Evolutionary conservation across 2,329 filamentous ascomycete genomes (phyloP).

Genomic region (Metarhizium humberi): DNA sequence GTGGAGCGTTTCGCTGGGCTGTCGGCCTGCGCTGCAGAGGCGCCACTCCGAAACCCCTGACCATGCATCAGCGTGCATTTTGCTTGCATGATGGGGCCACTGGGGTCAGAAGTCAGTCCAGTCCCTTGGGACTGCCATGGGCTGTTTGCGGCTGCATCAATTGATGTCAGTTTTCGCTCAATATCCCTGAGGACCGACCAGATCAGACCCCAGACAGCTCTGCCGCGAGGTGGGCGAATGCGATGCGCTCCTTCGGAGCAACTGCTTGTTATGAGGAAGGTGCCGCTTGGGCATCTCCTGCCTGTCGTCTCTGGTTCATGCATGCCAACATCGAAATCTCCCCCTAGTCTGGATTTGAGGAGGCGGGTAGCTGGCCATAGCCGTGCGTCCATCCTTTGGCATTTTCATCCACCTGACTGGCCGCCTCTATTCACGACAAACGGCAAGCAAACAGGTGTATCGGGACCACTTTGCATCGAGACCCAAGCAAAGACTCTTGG

Average conservation of each 20-base stretch:
- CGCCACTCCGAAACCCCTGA: slow-evolving; percentile 3
- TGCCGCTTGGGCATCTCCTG: too few species aligned
- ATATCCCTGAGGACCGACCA: too few species aligned
- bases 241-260: background rate
- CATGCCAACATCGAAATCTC: too few species aligned
- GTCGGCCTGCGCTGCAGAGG: background rate
- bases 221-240: background rate
- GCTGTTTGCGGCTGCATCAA: too few species aligned
- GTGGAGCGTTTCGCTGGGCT: too few species aligned
- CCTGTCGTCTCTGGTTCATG: too few species aligned
- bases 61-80: background rate
- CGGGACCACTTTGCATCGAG: background rate
- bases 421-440: background rate
- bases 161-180: too few species aligned
- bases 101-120: background rate
- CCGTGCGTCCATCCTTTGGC: too few species aligned
- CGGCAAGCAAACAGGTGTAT: background rate
- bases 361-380: too few species aligned
- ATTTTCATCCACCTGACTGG: background rate
- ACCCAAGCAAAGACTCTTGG: background rate
- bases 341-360: too few species aligned
- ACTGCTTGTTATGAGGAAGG: background rate
- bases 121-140: too few species aligned
- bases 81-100: background rate
- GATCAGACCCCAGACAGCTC: too few species aligned